phyloP scores from a whole-genome alignment of 345 rosid genomes.

The Eucalyptus erythrocorys region DNA sequence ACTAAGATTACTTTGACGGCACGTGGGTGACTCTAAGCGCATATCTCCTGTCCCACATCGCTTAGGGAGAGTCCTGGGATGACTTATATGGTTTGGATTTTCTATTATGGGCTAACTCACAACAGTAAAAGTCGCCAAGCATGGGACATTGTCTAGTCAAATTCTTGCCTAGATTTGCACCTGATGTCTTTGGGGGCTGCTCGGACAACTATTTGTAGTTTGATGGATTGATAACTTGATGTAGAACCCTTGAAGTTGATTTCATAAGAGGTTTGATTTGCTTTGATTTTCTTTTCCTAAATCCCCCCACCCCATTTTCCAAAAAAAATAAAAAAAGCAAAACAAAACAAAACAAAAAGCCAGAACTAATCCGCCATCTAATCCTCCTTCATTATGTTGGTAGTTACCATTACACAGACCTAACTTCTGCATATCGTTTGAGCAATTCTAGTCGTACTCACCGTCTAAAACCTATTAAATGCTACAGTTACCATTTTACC shows the following conservation, averaged over 20 bases:
- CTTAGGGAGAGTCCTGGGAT: rapidly evolving
- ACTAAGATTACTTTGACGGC: rapidly evolving
- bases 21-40: too few relatives aligned
- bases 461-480: too few relatives aligned
- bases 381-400: background rate
- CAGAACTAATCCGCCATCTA: background rate
- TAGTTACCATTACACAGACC: background rate
- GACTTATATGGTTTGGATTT: too few relatives aligned
- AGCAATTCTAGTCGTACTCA: background rate
- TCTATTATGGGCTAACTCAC: too few relatives aligned
- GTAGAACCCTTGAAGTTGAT: background rate
- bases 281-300: background rate
- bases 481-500: background rate
- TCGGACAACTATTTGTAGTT: constrained; percentile 7
- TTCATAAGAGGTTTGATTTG: background rate
- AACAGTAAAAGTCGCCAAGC: constrained; percentile 40
- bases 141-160: constrained; percentile 93
- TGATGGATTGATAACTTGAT: background rate
- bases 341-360: background rate
- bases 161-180: constrained; percentile 87
- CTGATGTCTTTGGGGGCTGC: constrained; percentile 94
- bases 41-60: rapidly evolving
- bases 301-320: background rate
- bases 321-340: too few relatives aligned
- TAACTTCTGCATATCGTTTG: background rate